A percentile compares a stretch with the other conserved stretches of the same genome.
Conservation (phyloP, 73 alveolate genomes). For the Stentor roeselii region DNA sequence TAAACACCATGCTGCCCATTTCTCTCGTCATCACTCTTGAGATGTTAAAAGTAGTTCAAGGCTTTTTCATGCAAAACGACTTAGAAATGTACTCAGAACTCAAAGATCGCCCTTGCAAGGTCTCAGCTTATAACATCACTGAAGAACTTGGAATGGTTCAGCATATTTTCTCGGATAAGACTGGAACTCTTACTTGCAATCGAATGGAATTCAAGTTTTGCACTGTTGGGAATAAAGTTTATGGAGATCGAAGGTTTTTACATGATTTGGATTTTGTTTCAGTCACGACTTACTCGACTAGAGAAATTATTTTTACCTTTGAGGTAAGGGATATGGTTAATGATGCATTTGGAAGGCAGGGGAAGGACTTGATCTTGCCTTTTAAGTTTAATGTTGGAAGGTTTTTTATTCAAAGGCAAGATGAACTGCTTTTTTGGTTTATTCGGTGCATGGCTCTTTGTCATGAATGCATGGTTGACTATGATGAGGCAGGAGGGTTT, state of each 20-base stretch:
- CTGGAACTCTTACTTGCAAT: constrained; percentile 90
- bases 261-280: constrained; percentile 30
- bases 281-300: constrained; percentile 17
- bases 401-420: background rate
- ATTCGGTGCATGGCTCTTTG: constrained; percentile 53
- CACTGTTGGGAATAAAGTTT: constrained; percentile 41
- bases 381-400: too few species aligned
- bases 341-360: constrained; percentile 60
- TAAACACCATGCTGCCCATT: constrained; percentile 96
- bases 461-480: constrained; percentile 79
- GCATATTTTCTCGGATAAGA: constrained; percentile 80
- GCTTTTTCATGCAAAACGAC: constrained; percentile 75
- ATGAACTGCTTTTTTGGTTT: constrained; percentile 33
- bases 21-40: constrained; percentile 91
- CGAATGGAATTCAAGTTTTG: constrained; percentile 76
- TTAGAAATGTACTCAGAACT: constrained; percentile 70
- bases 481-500: constrained; percentile 28
- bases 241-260: constrained; percentile 48
- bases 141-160: constrained; percentile 81
- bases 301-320: constrained; percentile 28
- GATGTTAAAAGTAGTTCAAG: constrained; percentile 85
- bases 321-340: constrained; percentile 69
- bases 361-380: too few species aligned
- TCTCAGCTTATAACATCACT: constrained; percentile 49
- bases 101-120: constrained; percentile 64